A percentile compares a stretch with the other conserved stretches of the same genome.
Evolutionary conservation across 495 filamentous ascomycete genomes (phyloP).

Genomic region (Penicillium simplicissimum): DNA sequence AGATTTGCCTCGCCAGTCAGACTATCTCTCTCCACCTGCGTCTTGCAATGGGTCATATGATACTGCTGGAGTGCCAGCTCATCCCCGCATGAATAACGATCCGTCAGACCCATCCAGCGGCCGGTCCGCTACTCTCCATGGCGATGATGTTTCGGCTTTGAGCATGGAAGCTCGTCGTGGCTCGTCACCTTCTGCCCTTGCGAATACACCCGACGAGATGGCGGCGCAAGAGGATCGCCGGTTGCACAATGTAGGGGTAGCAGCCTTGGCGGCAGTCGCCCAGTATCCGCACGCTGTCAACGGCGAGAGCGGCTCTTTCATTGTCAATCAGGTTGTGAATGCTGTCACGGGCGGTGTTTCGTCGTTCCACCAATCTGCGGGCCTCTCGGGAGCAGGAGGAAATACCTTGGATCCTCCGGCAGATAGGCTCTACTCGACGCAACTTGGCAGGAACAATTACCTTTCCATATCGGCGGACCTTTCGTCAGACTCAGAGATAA

Average conservation of each 20-base stretch:
- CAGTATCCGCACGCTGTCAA: conserved; percentile 31
- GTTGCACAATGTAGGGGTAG: conserved; percentile 30
- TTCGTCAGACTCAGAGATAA: conserved; percentile 7
- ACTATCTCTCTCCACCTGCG: conserved; percentile 8
- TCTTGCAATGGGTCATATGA: conserved; percentile 30
- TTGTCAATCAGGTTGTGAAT: conserved; percentile 35
- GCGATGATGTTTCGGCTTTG: conserved; percentile 12
- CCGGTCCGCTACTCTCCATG: conserved; percentile 3
- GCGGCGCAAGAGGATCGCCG: conserved; percentile 22
- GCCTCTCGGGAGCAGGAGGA: not conserved
- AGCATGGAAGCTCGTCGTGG: conserved; percentile 9
- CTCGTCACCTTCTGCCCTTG: conserved; percentile 2
- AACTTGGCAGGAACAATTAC: conserved; percentile 30
- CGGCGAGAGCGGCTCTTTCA: conserved; percentile 18
- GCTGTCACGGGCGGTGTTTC: conserved; percentile 23
- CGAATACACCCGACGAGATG: conserved; percentile 8
- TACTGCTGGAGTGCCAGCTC: conserved; percentile 14
- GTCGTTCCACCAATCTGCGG: not conserved
- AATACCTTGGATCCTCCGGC: not conserved
- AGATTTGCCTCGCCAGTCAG: conserved; percentile 9
- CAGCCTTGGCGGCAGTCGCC: conserved; percentile 40
- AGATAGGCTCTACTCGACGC: conserved; percentile 22
- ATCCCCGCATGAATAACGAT: conserved; percentile 24
- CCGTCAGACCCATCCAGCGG: conserved; percentile 9
- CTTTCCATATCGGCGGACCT: conserved; percentile 17